Base-by-base conservation (phyloP, 2,329 filamentous ascomycete genomes). In the Didymosphaeria variabile region DNA sequence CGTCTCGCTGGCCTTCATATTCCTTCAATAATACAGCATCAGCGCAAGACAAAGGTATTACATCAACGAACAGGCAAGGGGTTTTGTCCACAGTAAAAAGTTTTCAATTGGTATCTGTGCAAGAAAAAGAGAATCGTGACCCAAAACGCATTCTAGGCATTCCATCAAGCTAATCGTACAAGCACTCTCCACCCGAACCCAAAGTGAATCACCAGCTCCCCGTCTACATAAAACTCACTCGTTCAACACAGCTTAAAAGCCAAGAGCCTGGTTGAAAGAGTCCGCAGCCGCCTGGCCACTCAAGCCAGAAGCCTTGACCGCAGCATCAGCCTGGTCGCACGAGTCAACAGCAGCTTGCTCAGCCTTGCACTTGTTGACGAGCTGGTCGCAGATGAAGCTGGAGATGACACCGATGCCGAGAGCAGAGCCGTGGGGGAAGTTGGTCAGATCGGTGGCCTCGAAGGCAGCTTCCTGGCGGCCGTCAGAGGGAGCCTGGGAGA, bases 341-440 rank as follows among this genome's bases (percentile, higher is more conserved):
- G 58, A 38, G 45, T 59, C 63, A 23, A 72, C 59, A n/a, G 69
- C 66, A n/a, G 63, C 68, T 1, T 60, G 63, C 40, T 59, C 59
- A 5, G 67, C 68, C 10, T 68, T 53, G 62, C 72, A 77, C 58
- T 67, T 68, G 60, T 62, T 77, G 34, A 69, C 59, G 21, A 84
- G 71, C 57, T 81, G 81, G 44, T 76, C 69, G 72, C 82, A 84
- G 71, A 84, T 83, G 67, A 85, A 85, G 49, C 76, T 65, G 15
- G 83, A 76, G 65, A 85, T 81, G 67, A 85, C 75, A 45, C 70
- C 77, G 67, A 85, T 83, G 68, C 80, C 80, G 44, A 80, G 71
- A 8, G 84, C 84, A 3, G 83, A 85, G 56, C 84, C 84, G 74
- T 87, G 85, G 72, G 78, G 80, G 77, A 86, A 87, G 70, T 70